phyloP scores from a whole-genome alignment of 805 yeast genomes.

The Suhomyces vadensis region DNA sequence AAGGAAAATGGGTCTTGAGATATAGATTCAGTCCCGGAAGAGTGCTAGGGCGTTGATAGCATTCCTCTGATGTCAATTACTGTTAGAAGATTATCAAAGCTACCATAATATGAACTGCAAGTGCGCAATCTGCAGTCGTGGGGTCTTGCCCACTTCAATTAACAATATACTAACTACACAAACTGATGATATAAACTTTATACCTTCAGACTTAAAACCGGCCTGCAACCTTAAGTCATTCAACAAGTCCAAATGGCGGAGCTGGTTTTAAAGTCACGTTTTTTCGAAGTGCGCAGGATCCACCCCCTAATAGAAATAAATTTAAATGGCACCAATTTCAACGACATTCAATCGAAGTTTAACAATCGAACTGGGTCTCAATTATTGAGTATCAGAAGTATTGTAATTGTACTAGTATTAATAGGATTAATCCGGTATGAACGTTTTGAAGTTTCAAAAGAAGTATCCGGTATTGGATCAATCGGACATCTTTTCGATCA shows the following conservation, averaged over 20 bases:
- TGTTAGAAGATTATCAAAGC: no score
- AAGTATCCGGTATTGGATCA: constrained; percentile 86
- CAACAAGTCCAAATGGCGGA: constrained; percentile 6
- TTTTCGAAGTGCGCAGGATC: constrained; percentile 2
- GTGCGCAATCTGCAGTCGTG: no score
- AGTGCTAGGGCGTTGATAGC: no score
- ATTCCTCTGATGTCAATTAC: no score
- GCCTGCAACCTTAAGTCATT: neutral
- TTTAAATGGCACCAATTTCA: neutral
- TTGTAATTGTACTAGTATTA: neutral
- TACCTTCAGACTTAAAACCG: neutral
- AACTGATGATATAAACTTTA: no score
- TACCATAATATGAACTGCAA: no score
- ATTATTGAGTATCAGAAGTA: neutral
- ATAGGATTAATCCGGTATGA: constrained; percentile 24
- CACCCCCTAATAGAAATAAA: neutral
- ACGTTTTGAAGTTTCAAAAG: constrained; percentile 53
- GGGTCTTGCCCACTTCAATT: no score
- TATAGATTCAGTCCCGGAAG: no score
- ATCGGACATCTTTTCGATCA: constrained; percentile 79
- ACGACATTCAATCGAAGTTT: neutral
- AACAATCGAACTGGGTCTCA: neutral
- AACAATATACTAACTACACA: no score
- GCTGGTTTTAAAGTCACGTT: constrained; percentile 4
- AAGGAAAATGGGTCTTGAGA: no score